Conservation (phyloP, 2,329 filamentous ascomycete species). For the Fusarium albosuccineum region DNA sequence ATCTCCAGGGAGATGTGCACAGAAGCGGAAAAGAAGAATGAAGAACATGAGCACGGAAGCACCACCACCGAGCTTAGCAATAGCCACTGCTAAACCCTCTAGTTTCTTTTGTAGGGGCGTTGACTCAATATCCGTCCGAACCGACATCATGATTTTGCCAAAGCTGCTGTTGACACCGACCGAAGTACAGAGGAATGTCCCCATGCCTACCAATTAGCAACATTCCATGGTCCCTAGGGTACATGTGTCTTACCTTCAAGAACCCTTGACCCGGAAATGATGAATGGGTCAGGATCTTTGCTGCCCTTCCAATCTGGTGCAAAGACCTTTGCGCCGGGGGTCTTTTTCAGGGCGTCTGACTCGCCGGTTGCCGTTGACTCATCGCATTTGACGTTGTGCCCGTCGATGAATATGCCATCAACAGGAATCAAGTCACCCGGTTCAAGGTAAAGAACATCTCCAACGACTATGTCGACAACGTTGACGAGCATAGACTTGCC, state of each 20-base stretch:
- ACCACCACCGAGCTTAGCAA: constrained; percentile 61
- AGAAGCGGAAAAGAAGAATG: constrained; percentile 23
- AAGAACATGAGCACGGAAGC: constrained; percentile 25
- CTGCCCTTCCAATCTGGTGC: constrained; percentile 60
- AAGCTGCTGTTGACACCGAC: constrained; percentile 65
- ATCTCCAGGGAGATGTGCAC: constrained; percentile 13
- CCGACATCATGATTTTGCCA: constrained; percentile 67
- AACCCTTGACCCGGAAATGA: constrained; percentile 66
- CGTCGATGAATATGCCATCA: constrained; percentile 75
- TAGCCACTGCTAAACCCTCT: constrained; percentile 49
- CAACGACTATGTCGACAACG: constrained; percentile 75
- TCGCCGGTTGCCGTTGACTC: constrained; percentile 80
- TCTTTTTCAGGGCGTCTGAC: constrained; percentile 78
- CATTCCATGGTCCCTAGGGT: not conserved
- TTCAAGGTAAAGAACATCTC: constrained; percentile 76
- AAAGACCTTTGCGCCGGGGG: constrained; percentile 50
- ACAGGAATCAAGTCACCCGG: constrained; percentile 77
- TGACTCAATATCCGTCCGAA: constrained; percentile 61
- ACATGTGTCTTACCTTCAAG: constrained; percentile 55
- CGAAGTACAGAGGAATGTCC: constrained; percentile 65
- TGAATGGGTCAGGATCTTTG: constrained; percentile 72
- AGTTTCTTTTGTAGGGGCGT: constrained; percentile 68
- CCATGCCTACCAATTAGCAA: constrained; percentile 53
- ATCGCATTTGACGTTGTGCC: constrained; percentile 69
- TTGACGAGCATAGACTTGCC: constrained; percentile 72